Base-by-base conservation (phyloP, 2,329 filamentous ascomycete genomes). In the Sphaerulina vaccinii region DNA sequence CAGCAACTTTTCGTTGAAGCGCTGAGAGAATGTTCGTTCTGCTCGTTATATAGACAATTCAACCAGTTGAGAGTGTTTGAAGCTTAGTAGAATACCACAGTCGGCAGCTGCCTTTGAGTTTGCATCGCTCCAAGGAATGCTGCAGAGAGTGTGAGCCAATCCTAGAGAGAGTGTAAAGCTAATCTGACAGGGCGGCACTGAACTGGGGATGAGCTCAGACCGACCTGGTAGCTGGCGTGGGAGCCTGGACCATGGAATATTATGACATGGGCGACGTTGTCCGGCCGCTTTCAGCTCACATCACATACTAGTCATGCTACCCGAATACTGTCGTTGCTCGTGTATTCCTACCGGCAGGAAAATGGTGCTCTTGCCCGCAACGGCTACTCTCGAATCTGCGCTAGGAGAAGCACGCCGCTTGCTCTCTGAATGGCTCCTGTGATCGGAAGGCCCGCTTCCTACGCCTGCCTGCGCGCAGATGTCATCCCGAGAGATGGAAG, bases 21-120 rank as follows among this genome's bases (percentile, higher is more conserved):
- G 13, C 32, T 5, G 11, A 5, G 2, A 18, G 37, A 7, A 18
- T 10, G 8, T 18, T 11, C 13, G 16, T 16, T 39, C 37, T 21
- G 7, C 18, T 4, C 13, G 16, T 39, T 21, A 10, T 21, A 8
- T 10, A 19, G 9, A 37, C 35, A 37, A 19, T 11, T 15, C 11
- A 8, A 16, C 15, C 13, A n/a, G 18, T 9, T 37, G 42, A 32
- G 23, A 11, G 40, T 32, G 22, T 16, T 5, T 43, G 23, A n/a
- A n/a, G n/a, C n/a, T n/a, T n/a, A n/a, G n/a, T n/a, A n/a, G 41
- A 40, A 47, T 48, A 49, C 52, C 49, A 46, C 52, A 54, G 52
- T 58, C 58, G 56, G 58, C 52, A 61, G 52, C 56, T 57, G 52
- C 52, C 56, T 51, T 59, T 54, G 51, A 56, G 53, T 56, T 58